phyloP scores from a whole-genome alignment of 1,284 basidiomycete genomes.

The Testicularia cyperi region DNA sequence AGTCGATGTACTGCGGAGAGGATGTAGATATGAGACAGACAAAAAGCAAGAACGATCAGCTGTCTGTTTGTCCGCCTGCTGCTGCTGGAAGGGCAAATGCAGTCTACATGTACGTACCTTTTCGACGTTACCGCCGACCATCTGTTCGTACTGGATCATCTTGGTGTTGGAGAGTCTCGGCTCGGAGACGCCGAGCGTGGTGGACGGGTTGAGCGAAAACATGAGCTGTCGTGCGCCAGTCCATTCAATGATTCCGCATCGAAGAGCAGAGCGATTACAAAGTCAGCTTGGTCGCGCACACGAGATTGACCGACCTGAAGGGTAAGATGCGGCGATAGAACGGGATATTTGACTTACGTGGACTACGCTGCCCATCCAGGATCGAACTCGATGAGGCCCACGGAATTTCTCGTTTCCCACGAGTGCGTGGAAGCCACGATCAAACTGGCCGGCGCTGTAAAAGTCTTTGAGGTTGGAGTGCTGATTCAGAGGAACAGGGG shows the following conservation, averaged over 20 bases:
- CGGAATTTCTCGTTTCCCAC: constrained; percentile 54
- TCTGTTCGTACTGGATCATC: constrained; percentile 54
- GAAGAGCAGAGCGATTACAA: too few relatives aligned
- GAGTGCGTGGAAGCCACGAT: constrained; percentile 55
- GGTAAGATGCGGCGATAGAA: too few relatives aligned
- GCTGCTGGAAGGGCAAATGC: too few relatives aligned
- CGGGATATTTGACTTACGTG: too few relatives aligned
- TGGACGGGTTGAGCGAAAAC: constrained; percentile 50
- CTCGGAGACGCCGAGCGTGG: constrained; percentile 45
- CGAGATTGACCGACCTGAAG: too few relatives aligned
- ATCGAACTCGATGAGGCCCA: constrained; percentile 50
- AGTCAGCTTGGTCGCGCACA: too few relatives aligned
- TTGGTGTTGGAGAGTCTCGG: constrained; percentile 52
- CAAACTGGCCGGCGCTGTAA: constrained; percentile 36
- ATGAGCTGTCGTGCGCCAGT: too few relatives aligned
- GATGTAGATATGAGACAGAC: background rate
- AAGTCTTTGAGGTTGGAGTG: constrained; percentile 39
- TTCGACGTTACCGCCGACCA: constrained; percentile 56
- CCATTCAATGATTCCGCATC: too few relatives aligned
- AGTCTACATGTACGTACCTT: too few relatives aligned
- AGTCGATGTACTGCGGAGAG: constrained; percentile 32
- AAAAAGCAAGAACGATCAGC: constrained; percentile 3
- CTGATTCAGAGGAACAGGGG: too few relatives aligned
- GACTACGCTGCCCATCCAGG: constrained; percentile 57
- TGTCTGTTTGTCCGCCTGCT: too few relatives aligned